These are phyloP conservation scores for Cutaneotrichosporon sp. DNA, from an alignment of 1,284 basidiomycete genomes.

Conservation along the genomic window DNA sequence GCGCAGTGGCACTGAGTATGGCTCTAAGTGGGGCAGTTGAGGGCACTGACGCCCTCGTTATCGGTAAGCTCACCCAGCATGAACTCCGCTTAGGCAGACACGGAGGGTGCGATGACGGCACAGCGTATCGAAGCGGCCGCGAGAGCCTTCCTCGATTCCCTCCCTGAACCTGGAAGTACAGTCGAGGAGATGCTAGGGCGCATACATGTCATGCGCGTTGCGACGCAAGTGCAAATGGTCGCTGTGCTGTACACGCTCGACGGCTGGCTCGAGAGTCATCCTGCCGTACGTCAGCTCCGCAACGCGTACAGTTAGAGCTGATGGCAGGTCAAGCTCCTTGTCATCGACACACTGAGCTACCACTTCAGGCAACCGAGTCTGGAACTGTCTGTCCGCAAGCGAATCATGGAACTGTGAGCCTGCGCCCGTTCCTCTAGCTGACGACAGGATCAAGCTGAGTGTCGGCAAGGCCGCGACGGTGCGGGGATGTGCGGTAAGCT, in stretches of 20 bases:
- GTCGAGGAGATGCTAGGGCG: constrained; percentile 30
- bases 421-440: neutral
- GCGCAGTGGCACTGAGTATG: constrained; percentile 33
- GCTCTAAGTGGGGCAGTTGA: constrained; percentile 38
- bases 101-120: constrained; percentile 45
- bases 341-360: constrained; percentile 51
- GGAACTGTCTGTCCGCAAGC: constrained; percentile 34
- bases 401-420: constrained; percentile 48
- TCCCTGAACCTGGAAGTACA: neutral
- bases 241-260: constrained; percentile 47
- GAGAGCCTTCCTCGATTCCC: constrained; percentile 17
- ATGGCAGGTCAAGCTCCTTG: constrained; percentile 46
- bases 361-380: constrained; percentile 51
- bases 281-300: constrained; percentile 33
- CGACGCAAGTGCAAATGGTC: constrained; percentile 50
- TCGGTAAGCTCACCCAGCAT: constrained; percentile 34
- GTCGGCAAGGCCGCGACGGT: constrained; percentile 45
- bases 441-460: constrained; percentile 43
- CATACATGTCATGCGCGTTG: constrained; percentile 47
- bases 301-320: neutral
- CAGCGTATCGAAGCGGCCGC: constrained; percentile 37
- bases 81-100: constrained; percentile 34
- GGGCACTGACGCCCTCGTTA: constrained; percentile 43
- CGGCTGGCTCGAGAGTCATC: constrained; percentile 45
- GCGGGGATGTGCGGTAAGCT: constrained; percentile 43